These are phyloP conservation scores for Gillenia trifoliata DNA, from an alignment of 306 rosid species.

Conservation along the genomic window DNA sequence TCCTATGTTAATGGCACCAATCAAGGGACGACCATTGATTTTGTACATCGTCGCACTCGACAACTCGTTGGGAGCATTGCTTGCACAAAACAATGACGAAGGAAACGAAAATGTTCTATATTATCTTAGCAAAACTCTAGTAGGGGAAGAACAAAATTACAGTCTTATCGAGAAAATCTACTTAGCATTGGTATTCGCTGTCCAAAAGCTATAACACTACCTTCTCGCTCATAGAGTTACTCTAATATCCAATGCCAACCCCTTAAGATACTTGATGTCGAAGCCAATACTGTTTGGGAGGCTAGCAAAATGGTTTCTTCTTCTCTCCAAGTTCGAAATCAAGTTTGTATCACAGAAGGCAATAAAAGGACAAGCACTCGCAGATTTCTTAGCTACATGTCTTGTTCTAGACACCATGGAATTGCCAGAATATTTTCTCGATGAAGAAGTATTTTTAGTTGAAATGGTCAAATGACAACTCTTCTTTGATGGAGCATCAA, in stretches of 20 bases:
- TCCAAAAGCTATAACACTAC: not conserved
- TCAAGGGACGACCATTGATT: not conserved
- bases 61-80: not conserved
- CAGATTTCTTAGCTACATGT: not conserved
- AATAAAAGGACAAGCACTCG: too few species aligned
- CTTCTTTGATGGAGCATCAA: not conserved
- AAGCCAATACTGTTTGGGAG: not conserved
- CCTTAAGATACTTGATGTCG: not conserved
- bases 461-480: not conserved
- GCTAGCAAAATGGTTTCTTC: not conserved
- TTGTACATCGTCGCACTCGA: too few species aligned
- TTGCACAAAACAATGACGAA: too few species aligned
- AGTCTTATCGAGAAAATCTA: too few species aligned
- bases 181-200: too few species aligned
- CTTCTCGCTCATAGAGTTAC: not conserved
- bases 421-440: not conserved
- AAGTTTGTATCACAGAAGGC: not conserved
- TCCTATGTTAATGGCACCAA: not conserved
- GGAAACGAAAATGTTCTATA: too few species aligned
- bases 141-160: too few species aligned
- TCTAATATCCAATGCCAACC: not conserved
- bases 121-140: too few species aligned
- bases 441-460: not conserved
- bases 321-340: not conserved
- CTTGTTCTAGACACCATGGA: not conserved